phyloP scores from a whole-genome alignment of 345 rosid genomes.

The Cardiospermum halicacabum region DNA sequence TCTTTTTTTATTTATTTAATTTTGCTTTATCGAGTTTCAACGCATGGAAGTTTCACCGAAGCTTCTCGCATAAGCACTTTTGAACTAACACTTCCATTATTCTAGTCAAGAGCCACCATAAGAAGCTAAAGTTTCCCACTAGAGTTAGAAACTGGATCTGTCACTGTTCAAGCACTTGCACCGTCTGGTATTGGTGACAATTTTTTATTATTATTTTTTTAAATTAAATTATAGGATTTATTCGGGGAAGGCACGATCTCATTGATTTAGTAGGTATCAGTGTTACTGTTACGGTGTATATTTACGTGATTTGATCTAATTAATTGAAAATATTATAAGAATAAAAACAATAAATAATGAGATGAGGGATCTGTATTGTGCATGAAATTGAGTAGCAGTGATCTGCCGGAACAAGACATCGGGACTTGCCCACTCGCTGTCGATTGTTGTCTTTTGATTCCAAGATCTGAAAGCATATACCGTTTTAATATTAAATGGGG shows the following conservation, averaged over 20 bases:
- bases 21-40: not conserved
- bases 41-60: conserved; percentile 12
- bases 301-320: too few species aligned
- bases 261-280: too few species aligned
- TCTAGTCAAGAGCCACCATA: not conserved
- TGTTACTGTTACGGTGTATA: too few species aligned
- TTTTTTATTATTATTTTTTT: not conserved
- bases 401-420: too few species aligned
- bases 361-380: too few species aligned
- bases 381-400: too few species aligned
- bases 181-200: not conserved
- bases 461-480: not conserved
- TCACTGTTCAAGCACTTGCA: not conserved
- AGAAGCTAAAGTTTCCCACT: not conserved
- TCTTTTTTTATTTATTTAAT: not conserved
- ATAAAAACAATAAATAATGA: too few species aligned
- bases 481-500: not conserved
- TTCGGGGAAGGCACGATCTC: not conserved
- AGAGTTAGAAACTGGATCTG: not conserved
- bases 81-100: not conserved
- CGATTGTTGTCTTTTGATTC: not conserved
- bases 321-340: too few species aligned
- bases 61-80: not conserved
- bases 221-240: too few species aligned
- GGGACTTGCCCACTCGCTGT: not conserved